These are phyloP conservation scores for Thermochaetoides thermophila DNA, from an alignment of 495 filamentous ascomycete species.

Conservation along the genomic window DNA sequence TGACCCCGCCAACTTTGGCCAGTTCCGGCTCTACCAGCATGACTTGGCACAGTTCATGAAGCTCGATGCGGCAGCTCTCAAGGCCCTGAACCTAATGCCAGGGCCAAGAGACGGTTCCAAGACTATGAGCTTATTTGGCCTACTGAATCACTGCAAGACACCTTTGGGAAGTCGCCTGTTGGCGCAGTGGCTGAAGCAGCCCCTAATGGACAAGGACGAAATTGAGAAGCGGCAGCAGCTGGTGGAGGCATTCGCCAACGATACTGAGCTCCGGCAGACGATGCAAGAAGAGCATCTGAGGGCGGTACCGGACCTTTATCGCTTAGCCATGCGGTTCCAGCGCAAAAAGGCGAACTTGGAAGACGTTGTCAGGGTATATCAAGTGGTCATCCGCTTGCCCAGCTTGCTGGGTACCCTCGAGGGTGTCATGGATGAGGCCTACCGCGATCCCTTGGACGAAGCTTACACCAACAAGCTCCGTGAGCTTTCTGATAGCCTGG, in stretches of 20 bases:
- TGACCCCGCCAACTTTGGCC: constrained; percentile 86
- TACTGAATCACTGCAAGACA: constrained; percentile 97
- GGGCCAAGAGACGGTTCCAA: constrained; percentile 87
- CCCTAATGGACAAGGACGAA: constrained; percentile 78
- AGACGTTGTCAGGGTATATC: constrained; percentile 90
- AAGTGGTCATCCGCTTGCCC: constrained; percentile 82
- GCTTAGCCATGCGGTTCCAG: constrained; percentile 88
- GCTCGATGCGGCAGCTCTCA: constrained; percentile 84
- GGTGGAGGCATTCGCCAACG: constrained; percentile 85
- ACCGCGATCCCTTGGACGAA: constrained; percentile 72
- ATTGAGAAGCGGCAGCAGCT: constrained; percentile 88
- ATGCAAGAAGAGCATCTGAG: constrained; percentile 97
- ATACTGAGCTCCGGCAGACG: constrained; percentile 86
- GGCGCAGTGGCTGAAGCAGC: constrained; percentile 96
- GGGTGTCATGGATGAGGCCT: constrained; percentile 88
- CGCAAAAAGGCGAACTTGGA: constrained; percentile 79
- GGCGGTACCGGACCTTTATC: constrained; percentile 87
- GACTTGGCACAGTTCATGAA: constrained; percentile 98
- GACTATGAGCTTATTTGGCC: constrained; percentile 90
- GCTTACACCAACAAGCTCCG: constrained; percentile 76
- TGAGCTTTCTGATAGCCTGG: constrained; percentile 61
- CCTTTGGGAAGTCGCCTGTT: constrained; percentile 80
- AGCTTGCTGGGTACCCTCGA: constrained; percentile 81
- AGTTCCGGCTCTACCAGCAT: constrained; percentile 94
- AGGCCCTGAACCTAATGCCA: constrained; percentile 93